Evolutionary conservation across 1,284 basidiomycete genomes (phyloP), one percentile per base, ranked within the genome.

Genomic region (Phellopilus nigrolimitatus): DNA sequence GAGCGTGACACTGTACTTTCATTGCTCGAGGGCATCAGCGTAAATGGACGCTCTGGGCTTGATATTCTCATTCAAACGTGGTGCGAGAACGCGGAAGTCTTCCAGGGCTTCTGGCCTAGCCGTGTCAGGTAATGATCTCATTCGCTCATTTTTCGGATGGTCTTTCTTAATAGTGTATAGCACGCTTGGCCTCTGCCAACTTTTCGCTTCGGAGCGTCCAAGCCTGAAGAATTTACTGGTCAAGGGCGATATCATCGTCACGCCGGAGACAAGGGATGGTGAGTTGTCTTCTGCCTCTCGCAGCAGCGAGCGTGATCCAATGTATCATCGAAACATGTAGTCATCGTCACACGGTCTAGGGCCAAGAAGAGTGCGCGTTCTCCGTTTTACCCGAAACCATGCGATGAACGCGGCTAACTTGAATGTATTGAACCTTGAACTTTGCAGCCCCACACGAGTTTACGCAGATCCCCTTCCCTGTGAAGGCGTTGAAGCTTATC

Each of bases 261-360:
- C 80, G 51, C 80, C 82, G 2, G 80, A 82, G 60, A 92, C 88
- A 36, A 79, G 80, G 57, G 79, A 94, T 68, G 83, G 91, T 91
- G 64, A 73, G 84, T 68, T 12, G 10, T 17, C 15, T 37, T 34
- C 22, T 40, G 12, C 25, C 46, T 24, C 24, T 25, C 42, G 19
- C 33, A 8, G 10, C n/a, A 58, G 47, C 54, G 53, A 47, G 47
- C 58, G 31, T 55, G 48, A 54, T 57, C 52, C 33, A 36, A 39
- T 28, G 6, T 38, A 10, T 36, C 46, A 33, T 49, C 46, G 57
- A 47, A 47, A 56, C 57, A 43, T 55, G 49, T 62, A 93, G 90
- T 91, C 61, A 98, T 98, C 67, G 92, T 97, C 83, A 98, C 95
- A 36, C 84, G 95, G 55, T 95, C 95, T 37, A 78, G 82, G 60